phyloP scores from a whole-genome alignment of 768 basidiomycete genomes.

The Harrya chromipes region DNA sequence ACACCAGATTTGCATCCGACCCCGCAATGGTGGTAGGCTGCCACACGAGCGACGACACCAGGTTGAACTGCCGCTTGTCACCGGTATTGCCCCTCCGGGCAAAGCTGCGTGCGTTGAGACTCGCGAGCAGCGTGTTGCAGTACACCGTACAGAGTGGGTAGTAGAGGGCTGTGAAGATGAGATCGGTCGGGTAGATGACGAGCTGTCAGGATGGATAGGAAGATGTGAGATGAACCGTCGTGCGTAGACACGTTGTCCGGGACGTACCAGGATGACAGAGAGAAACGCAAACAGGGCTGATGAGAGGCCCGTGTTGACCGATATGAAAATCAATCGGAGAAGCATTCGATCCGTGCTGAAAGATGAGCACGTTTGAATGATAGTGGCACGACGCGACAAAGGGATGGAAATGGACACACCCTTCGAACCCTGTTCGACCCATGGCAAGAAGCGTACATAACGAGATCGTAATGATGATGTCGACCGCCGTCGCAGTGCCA shows the following conservation, averaged over 20 bases:
- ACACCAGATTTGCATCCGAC: neutral
- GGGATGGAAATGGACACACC: slow-evolving; percentile 8
- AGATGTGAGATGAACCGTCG: neutral
- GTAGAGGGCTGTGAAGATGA: slow-evolving; percentile 24
- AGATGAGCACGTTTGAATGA: slow-evolving; percentile 1
- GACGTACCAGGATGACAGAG: slow-evolving; percentile 18
- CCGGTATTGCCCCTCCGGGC: neutral
- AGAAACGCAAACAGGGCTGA: slow-evolving; percentile 22
- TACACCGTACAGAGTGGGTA: slow-evolving; percentile 33
- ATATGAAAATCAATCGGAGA: slow-evolving; percentile 24
- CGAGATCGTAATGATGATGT: slow-evolving; percentile 18
- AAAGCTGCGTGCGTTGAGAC: slow-evolving; percentile 27
- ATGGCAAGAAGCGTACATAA: slow-evolving; percentile 20
- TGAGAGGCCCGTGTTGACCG: slow-evolving; percentile 25
- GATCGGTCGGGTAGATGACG: slow-evolving; percentile 22
- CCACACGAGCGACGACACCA: slow-evolving; percentile 9
- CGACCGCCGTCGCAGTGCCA: slow-evolving; percentile 15
- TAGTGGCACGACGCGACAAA: neutral
- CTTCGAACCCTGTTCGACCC: slow-evolving; percentile 24
- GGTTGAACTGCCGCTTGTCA: neutral
- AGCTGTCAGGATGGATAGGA: slow-evolving; percentile 6
- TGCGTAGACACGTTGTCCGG: neutral
- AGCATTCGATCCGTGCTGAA: slow-evolving; percentile 26
- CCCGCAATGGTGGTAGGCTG: neutral
- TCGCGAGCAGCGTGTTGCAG: slow-evolving; percentile 33